A percentile compares a stretch with the other conserved stretches of the same genome.
phyloP scores from a whole-genome alignment of 2,329 filamentous ascomycete genomes.

The Colletotrichum lentis region DNA sequence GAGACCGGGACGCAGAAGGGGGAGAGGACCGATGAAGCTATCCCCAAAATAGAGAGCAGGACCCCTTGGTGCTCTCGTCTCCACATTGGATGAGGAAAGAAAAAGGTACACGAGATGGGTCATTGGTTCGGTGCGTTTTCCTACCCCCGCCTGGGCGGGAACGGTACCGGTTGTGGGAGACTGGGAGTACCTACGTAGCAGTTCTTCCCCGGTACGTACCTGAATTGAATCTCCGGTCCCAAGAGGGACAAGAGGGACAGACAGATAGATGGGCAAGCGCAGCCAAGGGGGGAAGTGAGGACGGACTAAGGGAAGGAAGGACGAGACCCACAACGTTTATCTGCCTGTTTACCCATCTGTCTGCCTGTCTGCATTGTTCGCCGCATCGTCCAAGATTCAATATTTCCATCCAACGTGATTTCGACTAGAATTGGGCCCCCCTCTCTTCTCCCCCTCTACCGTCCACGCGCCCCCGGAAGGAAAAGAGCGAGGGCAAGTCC shows the following conservation, averaged over 20 bases:
- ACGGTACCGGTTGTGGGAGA: background rate
- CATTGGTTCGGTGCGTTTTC: conserved; percentile 23
- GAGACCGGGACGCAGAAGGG: background rate
- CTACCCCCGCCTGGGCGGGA: conserved; percentile 5
- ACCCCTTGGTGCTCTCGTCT: conserved; percentile 1
- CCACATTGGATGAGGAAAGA: background rate
- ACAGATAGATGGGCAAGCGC: background rate
- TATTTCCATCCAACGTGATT: conserved; percentile 10
- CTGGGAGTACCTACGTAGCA: background rate
- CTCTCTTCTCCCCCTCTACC: no score
- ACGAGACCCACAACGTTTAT: no score
- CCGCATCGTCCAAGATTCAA: conserved; percentile 1
- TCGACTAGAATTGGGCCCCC: background rate
- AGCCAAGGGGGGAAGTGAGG: background rate
- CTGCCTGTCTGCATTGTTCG: conserved; percentile 1
- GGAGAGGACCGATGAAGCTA: background rate
- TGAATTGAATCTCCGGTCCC: conserved; percentile 4
- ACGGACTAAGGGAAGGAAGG: background rate
- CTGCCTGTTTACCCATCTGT: background rate
- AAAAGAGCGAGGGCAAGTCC: background rate
- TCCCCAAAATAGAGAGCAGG: background rate
- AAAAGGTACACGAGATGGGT: conserved; percentile 27
- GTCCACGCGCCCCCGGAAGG: background rate
- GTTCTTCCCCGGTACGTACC: conserved; percentile 9
- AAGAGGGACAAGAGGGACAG: no score